These are phyloP conservation scores for Cudoniella acicularis DNA, from an alignment of 495 filamentous ascomycete genomes.

Conservation along the genomic window DNA sequence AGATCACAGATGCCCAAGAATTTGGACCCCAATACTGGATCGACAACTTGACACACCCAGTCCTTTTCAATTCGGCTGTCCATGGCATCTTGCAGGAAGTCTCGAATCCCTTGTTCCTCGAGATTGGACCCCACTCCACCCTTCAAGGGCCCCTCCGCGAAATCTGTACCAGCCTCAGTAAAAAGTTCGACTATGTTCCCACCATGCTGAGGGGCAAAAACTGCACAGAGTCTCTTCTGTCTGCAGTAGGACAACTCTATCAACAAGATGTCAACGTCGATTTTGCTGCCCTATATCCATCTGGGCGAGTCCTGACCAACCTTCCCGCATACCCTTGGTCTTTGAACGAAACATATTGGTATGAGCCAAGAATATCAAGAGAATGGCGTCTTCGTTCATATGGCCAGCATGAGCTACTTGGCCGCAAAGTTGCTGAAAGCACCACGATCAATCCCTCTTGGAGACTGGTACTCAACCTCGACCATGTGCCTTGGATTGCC, in stretches of 20 bases:
- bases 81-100: background rate
- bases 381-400: constrained; percentile 44
- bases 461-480: constrained; percentile 37
- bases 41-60: constrained; percentile 48
- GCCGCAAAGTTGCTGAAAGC: constrained; percentile 41
- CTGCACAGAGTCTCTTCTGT: constrained; percentile 39
- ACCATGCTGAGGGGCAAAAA: constrained; percentile 39
- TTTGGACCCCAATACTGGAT: constrained; percentile 43
- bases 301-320: constrained; percentile 33
- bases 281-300: constrained; percentile 31
- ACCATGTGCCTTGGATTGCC: constrained; percentile 43
- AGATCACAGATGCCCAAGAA: constrained; percentile 21
- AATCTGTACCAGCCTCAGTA: constrained; percentile 24
- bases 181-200: constrained; percentile 36
- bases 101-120: constrained; percentile 29
- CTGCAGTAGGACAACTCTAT: constrained; percentile 41
- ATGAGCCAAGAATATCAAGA: constrained; percentile 47
- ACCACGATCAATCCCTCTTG: constrained; percentile 41
- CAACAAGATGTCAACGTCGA: constrained; percentile 37
- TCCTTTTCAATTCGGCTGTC: constrained; percentile 37
- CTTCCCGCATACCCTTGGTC: constrained; percentile 50
- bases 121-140: constrained; percentile 65
- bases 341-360: constrained; percentile 46
- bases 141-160: constrained; percentile 56
- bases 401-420: constrained; percentile 51